phyloP scores from a whole-genome alignment of 129 eudicot species.

The Logfia minima region DNA sequence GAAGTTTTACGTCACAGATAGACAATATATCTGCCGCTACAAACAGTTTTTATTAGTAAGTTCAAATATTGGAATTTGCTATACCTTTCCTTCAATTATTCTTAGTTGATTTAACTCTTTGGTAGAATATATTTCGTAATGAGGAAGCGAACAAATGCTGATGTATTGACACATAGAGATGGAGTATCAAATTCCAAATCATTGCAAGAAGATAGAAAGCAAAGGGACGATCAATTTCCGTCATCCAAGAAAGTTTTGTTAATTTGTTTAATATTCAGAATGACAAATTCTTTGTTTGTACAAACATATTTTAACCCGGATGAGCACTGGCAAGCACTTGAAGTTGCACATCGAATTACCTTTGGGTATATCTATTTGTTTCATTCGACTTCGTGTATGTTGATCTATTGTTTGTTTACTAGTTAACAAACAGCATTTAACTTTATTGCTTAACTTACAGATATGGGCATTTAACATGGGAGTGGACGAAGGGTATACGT shows the following conservation, averaged over 20 bases:
- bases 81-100: neutral
- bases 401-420: neutral
- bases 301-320: slow-evolving; percentile 98
- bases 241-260: slow-evolving; percentile 49
- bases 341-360: slow-evolving; percentile 80
- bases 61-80: neutral
- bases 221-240: slow-evolving; percentile 21
- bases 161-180: slow-evolving; percentile 23
- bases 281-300: slow-evolving; percentile 66
- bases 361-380: slow-evolving; percentile 57
- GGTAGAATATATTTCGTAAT: slow-evolving; percentile 28
- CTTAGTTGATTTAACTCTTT: slow-evolving; percentile 3
- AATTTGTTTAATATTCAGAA: slow-evolving; percentile 56
- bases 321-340: slow-evolving; percentile 99
- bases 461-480: slow-evolving; percentile 98
- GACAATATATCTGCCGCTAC: neutral
- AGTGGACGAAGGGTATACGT: slow-evolving; percentile 86
- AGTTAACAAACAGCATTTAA: slow-evolving; percentile 7
- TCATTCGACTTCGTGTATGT: neutral
- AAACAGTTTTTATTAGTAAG: neutral
- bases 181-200: slow-evolving; percentile 26
- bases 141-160: slow-evolving; percentile 50
- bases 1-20: slow-evolving; percentile 13
- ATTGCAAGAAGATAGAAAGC: slow-evolving; percentile 30
- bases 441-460: slow-evolving; percentile 41